Evolutionary conservation across 139 green algal genomes (phyloP).

Genomic region (Limnomonas spitsbergensis): DNA sequence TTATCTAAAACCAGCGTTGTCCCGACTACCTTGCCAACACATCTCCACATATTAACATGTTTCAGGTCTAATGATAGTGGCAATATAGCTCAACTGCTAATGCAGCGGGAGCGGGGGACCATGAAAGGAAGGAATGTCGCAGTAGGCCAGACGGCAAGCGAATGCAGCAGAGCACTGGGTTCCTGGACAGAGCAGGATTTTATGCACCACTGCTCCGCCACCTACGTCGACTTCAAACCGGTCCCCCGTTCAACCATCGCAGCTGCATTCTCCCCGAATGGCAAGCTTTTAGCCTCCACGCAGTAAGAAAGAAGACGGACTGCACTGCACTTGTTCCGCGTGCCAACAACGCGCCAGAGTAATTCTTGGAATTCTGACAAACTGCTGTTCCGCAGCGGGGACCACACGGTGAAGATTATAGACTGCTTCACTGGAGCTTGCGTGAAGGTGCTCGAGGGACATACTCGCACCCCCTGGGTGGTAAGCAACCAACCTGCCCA

Average conservation of each 20-base stretch:
- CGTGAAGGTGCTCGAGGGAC: constrained; percentile 62
- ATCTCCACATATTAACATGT: too few species aligned
- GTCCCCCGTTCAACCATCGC: constrained; percentile 85
- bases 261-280: constrained; percentile 75
- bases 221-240: constrained; percentile 66
- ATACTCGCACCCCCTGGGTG: constrained; percentile 88
- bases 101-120: not conserved
- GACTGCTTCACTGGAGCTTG: constrained; percentile 52
- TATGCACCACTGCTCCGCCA: constrained; percentile 47
- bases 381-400: constrained; percentile 73
- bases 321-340: not conserved
- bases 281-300: constrained; percentile 75
- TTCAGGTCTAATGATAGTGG: too few species aligned
- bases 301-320: constrained; percentile 56
- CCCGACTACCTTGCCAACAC: too few species aligned
- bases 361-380: too few species aligned
- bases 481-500: too few species aligned
- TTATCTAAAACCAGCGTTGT: too few species aligned
- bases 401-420: constrained; percentile 91
- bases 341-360: not conserved
- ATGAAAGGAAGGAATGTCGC: not conserved
- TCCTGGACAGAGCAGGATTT: constrained; percentile 64
- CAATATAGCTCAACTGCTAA: not conserved
- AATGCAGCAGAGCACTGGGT: not conserved
- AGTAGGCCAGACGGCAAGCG: not conserved